phyloP scores from a whole-genome alignment of 495 filamentous ascomycete genomes.

The Penicillium bialowiezense region DNA sequence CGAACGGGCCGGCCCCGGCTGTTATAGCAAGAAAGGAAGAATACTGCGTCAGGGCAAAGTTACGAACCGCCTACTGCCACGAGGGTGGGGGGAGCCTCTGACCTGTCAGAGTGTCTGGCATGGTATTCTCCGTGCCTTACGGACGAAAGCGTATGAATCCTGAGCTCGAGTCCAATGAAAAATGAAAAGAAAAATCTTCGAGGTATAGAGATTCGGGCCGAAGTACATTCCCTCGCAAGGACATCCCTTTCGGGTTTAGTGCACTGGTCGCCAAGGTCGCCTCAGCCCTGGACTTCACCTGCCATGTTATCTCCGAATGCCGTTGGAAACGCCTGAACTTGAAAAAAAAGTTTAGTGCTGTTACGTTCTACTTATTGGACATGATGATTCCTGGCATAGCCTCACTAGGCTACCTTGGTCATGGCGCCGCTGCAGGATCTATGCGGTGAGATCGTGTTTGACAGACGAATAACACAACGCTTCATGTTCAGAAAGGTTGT shows the following conservation, averaged over 20 bases:
- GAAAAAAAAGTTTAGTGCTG: not conserved
- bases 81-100: slow-evolving; percentile 4
- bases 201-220: slow-evolving; percentile 20
- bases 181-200: not conserved
- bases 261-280: not conserved
- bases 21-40: slow-evolving; percentile 2
- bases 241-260: slow-evolving; percentile 27
- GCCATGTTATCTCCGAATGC: slow-evolving; percentile 7
- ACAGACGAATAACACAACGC: not conserved
- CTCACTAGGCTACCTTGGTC: not conserved
- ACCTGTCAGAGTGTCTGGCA: not conserved
- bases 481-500: too few species aligned
- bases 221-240: slow-evolving; percentile 24
- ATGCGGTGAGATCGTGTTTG: not conserved
- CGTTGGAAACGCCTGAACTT: not conserved
- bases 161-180: slow-evolving; percentile 8
- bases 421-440: not conserved
- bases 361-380: not conserved
- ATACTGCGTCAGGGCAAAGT: not conserved
- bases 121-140: not conserved
- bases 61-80: not conserved
- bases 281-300: slow-evolving; percentile 3
- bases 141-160: not conserved
- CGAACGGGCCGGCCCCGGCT: slow-evolving; percentile 1
- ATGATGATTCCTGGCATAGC: not conserved